Conservation (phyloP, 768 basidiomycete species). For the Pleurotus eryngii region DNA sequence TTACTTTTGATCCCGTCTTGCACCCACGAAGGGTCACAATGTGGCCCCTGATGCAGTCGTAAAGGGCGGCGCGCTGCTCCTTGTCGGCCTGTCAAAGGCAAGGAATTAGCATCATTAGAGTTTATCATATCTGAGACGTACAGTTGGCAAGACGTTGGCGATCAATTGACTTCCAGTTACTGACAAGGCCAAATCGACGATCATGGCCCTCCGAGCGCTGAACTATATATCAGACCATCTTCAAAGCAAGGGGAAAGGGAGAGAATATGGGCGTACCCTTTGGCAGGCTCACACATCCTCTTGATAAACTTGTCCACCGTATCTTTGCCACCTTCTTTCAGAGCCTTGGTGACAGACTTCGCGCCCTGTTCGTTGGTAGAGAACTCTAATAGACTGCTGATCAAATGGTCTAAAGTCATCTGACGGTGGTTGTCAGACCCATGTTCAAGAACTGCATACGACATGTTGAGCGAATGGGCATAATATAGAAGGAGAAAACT, state of each 20-base stretch:
- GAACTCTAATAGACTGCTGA: conserved; percentile 74
- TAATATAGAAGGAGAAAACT: conserved; percentile 22
- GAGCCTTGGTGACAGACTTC: conserved; percentile 81
- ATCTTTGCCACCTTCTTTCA: conserved; percentile 81
- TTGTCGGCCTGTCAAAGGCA: conserved; percentile 62
- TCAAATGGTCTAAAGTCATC: conserved; percentile 75
- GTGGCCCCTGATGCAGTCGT: conserved; percentile 83
- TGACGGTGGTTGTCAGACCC: conserved; percentile 72
- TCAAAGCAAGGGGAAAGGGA: background rate
- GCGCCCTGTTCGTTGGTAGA: conserved; percentile 83
- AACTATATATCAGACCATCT: conserved; percentile 1
- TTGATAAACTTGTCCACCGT: conserved; percentile 71
- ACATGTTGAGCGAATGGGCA: background rate
- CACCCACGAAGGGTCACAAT: conserved; percentile 89
- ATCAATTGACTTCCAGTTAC: conserved; percentile 85
- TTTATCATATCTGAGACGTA: conserved; percentile 26
- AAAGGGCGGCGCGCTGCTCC: conserved; percentile 77
- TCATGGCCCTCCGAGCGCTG: conserved; percentile 70
- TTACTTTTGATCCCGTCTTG: conserved; percentile 89
- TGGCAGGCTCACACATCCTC: conserved; percentile 84
- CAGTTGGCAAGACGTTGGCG: conserved; percentile 75
- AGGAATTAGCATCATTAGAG: conserved; percentile 9
- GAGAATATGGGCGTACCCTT: conserved; percentile 46
- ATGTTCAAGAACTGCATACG: conserved; percentile 69
- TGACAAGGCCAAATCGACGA: conserved; percentile 82